Base-by-base conservation (phyloP, 148 eudicot species). In the Chenopodium berlandieri region DNA sequence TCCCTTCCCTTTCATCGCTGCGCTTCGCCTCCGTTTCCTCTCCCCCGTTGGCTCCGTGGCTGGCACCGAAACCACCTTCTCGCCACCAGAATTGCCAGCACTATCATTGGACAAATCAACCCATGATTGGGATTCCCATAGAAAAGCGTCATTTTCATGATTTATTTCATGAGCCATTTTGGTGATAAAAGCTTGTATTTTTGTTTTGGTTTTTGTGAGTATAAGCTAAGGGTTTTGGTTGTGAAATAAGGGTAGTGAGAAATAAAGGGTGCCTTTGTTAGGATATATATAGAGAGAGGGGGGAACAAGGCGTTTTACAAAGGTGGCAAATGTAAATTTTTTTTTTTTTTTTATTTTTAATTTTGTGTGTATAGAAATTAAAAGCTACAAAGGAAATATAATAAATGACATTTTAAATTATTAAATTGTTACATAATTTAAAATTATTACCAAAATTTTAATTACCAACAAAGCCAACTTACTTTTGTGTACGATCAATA, bases 71-170 rank as follows among this genome's bases (percentile, higher is more conserved):
- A 13, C 60, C 10, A 2, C 47, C 76, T 77, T 70, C 22, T 72
- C 78, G 4, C 40, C 65, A 23, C 23, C 23, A 30, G 72, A 82
- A 50, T 76, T 63, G 12, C 72, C 60, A 0, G 65, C 9, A 37
- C 9, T 63, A 2, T 71, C 81, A 69, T 83, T 79, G 60, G 72
- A 74, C 56, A 83, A 19, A 9, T 66, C 79, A 67, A 10, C 82
- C 82, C 85, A 83, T 73, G 82, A 40, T 25, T 82, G 81, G 37
- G 30, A 62, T 31, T 82, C 81, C 77, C 76, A 78, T 64, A 75
- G 19, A 54, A 83, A 79, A 12, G 62, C 70, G 3, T 74, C 82
- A 74, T 70, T 79, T 74, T 83, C 82, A 48, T 62, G 34, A 30
- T 72, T 46, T 63, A 63, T 25, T 72, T 37, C 50, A 72, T 66